These are phyloP conservation scores for Emergomyces africanus DNA, from an alignment of 2,329 filamentous ascomycete species.

Conservation along the genomic window DNA sequence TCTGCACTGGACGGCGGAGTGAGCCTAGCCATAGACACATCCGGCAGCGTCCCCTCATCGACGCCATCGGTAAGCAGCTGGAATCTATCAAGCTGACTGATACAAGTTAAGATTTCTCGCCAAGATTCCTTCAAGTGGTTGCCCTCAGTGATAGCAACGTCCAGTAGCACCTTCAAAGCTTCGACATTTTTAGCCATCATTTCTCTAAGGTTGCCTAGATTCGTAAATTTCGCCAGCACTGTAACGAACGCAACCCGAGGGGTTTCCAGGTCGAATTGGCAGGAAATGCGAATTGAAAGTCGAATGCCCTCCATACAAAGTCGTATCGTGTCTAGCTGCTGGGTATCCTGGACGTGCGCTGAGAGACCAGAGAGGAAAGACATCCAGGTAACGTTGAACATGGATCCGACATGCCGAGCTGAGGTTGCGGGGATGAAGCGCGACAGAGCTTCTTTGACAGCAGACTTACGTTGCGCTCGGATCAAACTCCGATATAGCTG, in stretches of 20 bases:
- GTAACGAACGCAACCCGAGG: conserved; percentile 90
- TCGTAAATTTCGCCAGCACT: conserved; percentile 83
- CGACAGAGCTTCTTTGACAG: conserved; percentile 52
- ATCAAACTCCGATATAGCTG: conserved; percentile 91
- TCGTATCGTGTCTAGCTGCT: conserved; percentile 84
- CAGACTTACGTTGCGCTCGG: conserved; percentile 72
- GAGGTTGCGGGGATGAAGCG: conserved; percentile 87
- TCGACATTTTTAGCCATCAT: conserved; percentile 96
- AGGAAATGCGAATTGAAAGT: conserved; percentile 83
- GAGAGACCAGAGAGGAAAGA: conserved; percentile 92
- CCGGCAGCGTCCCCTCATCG: conserved; percentile 81
- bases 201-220: conserved; percentile 87
- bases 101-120: conserved; percentile 89
- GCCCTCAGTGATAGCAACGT: conserved; percentile 85
- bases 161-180: conserved; percentile 79
- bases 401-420: conserved; percentile 87
- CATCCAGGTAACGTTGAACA: conserved; percentile 99
- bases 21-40: conserved; percentile 68
- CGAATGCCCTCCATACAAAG: conserved; percentile 93
- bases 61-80: conserved; percentile 92
- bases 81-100: conserved; percentile 89
- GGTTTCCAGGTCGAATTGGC: conserved; percentile 85
- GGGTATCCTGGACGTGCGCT: conserved; percentile 81
- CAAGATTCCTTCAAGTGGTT: conserved; percentile 81
- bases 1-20: conserved; percentile 44